Base-by-base conservation (phyloP, 2,329 filamentous ascomycete species). In the Fusarium sp. region DNA sequence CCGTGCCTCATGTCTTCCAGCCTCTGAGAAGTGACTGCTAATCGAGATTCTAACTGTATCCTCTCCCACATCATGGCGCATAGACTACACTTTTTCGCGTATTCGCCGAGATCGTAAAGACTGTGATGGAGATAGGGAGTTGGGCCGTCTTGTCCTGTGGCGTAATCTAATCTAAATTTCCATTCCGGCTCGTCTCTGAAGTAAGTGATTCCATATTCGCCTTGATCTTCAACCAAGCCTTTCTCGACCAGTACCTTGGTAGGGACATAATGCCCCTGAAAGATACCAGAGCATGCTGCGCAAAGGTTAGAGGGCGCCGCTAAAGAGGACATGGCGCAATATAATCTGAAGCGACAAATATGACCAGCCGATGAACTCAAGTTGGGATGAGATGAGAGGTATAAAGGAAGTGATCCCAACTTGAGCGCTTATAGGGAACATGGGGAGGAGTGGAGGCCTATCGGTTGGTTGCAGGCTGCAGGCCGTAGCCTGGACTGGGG, bases 1-100 rank as follows among this genome's bases (percentile, higher is more conserved):
- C 17, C 23, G 7, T 60, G 20, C 11, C 58, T 18, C 42, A 61
- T 48, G 17, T 52, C 55, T 11, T 23, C 35, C 35, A 71, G 13
- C 4, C 20, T 57, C 35, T 20, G 6, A 14, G 45, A 45, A 1
- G 23, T 26, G n/a, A 37, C 48, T 3, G 30, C 20, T 30, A 20
- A 18, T 13, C 64, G 37, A 18, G 46, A 20, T 4, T 72, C 69
- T 9, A 32, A 30, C 40, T 44, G 44, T 27, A 66, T 27, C 17
- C 44, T 40, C n/a, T 70, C 46, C 48, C 55, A 72, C n/a, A 71
- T 72, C 27, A 50, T 69, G 17, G 64, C 64, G 26, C 69, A 72
- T 33, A 72, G 54, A 14, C 60, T 70, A n/a, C 69, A 71, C 6
- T n/a, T 54, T 13, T 50, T 35, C 15, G 46, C 45, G 23, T 61